Conservation (phyloP, 306 rosid genomes). For the apple (Malus domestica) region ASM211411v1 NC_041795.1:18686001-18686500, state of each 20-base stretch:
- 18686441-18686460: conserved; percentile 12
- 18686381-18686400: conserved; percentile 22
- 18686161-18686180: conserved; percentile 53
- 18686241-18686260: conserved; percentile 23
- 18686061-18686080: conserved; percentile 46
- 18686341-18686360: conserved; percentile 18
- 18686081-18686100: conserved; percentile 41
- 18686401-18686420: conserved; percentile 4
- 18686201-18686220: conserved; percentile 43
- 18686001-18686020: conserved; percentile 29
- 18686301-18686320: conserved; percentile 40
- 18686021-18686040: conserved; percentile 18
- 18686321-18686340: conserved; percentile 44
- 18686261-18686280: conserved; percentile 11
- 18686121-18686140: conserved; percentile 44
- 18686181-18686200: conserved; percentile 49
- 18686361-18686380: conserved; percentile 2
- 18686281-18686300: conserved; percentile 35
- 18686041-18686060: conserved; percentile 28
- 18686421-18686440: not conserved
- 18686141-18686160: conserved; percentile 39
- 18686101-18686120: conserved; percentile 39
- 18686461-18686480: conserved; percentile 33
- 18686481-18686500: conserved; percentile 44
- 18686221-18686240: conserved; percentile 43